Percentiles rank a stretch among this genome's conserved stretches.
Evolutionary conservation across 2,329 filamentous ascomycete species (phyloP).

Genomic region (Aspergillus fructus): DNA sequence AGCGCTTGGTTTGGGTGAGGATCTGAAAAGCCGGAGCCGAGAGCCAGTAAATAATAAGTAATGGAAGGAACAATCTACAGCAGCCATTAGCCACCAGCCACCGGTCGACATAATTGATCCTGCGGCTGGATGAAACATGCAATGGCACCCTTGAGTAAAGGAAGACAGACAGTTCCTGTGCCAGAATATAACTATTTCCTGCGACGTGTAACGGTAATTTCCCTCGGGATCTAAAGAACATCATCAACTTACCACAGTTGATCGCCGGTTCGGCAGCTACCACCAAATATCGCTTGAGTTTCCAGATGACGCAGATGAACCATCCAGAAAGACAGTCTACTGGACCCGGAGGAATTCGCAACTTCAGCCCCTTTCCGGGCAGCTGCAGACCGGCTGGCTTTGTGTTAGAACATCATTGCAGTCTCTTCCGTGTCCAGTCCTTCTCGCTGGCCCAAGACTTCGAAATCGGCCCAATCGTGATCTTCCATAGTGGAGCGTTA

Average conservation of each 20-base stretch:
- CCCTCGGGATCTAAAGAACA: neutral
- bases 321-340: neutral
- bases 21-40: too few relatives aligned
- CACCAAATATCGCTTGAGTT: neutral
- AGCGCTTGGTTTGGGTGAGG: too few relatives aligned
- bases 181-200: neutral
- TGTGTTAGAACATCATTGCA: neutral
- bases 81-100: too few relatives aligned
- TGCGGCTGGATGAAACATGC: neutral
- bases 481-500: slow-evolving; percentile 13
- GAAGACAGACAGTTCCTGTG: neutral
- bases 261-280: neutral
- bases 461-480: slow-evolving; percentile 8
- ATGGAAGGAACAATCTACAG: neutral
- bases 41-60: too few relatives aligned
- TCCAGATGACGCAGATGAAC: neutral
- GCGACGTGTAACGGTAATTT: slow-evolving; percentile 3
- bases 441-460: slow-evolving; percentile 9
- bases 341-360: neutral
- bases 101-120: neutral
- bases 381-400: slow-evolving; percentile 4
- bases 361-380: neutral
- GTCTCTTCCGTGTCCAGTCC: neutral
- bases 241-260: neutral
- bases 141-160: neutral